Base-by-base conservation (phyloP, 1,284 basidiomycete species). In the Boletus albobrunnescens region DNA sequence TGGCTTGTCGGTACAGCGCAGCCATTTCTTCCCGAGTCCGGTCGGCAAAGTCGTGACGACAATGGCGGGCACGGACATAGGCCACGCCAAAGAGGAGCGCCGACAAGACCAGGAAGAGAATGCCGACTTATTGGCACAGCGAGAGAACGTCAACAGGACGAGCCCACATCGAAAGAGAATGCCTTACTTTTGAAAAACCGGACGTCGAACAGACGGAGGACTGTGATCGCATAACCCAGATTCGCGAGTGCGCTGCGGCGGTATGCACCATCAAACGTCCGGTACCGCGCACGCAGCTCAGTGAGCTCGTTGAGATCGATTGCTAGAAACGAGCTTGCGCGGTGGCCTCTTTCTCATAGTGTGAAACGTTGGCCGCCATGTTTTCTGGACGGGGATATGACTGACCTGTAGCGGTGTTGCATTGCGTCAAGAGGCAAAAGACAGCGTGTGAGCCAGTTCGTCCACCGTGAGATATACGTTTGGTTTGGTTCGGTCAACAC, bases 201-300 rank as follows among this genome's bases (percentile, higher is more conserved):
- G 30, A 61, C 61, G 59, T 90, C 84, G 56, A 92, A 93, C 14
- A 93, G 75, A 42, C 86, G 81, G 4, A 92, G 70, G 46, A 91
- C 77, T 0, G 87, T 79, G 47, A 90, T 65, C 6, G 87, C 76
- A 59, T 87, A 91, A 1, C 87, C 83, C 3, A 92, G 73, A 56
- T 81, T 81, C 16, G 80, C 79, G 9, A 93, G 72, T 0, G 87
- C 87, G 1, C 82, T 87, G 23, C 90, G 78, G 26, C 75, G 75
- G 61, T 91, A 92, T 20, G 88, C 89, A 17, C 89, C 88, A 50
- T 89, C 77, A 58, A 90, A 91, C 0, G 88, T 91, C 36, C 89
- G 74, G 55, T 87, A 84, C 24, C 86, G 76, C 1, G 88, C 88
- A 17, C 89, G 77, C 19, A 91, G 67, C 62, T 91, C 87, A 12